Conservation (phyloP, 495 filamentous ascomycete genomes). For the Hypoxylon rickii region DNA sequence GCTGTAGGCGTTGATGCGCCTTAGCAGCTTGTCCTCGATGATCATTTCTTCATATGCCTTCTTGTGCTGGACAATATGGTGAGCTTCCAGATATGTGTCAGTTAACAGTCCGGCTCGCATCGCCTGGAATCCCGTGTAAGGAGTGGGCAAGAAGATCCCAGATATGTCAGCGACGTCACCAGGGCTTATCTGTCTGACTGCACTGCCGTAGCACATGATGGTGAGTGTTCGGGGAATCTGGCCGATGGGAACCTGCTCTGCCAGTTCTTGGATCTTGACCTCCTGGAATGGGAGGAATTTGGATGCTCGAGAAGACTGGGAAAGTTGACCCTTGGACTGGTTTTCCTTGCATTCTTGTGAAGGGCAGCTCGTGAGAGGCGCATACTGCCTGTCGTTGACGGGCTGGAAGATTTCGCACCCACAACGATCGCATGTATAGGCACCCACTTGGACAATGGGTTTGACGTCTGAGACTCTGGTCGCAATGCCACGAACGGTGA, state of each 20-base stretch:
- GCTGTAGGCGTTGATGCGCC: conserved; percentile 79
- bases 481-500: conserved; percentile 92
- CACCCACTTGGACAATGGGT: conserved; percentile 94
- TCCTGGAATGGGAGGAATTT: conserved; percentile 98
- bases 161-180: conserved; percentile 92
- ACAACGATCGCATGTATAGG: conserved; percentile 95
- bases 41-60: conserved; percentile 90
- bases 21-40: conserved; percentile 72
- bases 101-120: conserved; percentile 93
- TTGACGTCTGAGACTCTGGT: conserved; percentile 98
- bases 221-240: conserved; percentile 93
- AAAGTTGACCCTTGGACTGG: conserved; percentile 89
- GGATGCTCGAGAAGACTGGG: conserved; percentile 89
- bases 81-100: conserved; percentile 95
- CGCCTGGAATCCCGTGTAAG: conserved; percentile 96
- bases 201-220: conserved; percentile 82
- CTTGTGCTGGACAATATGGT: conserved; percentile 93
- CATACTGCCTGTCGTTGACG: conserved; percentile 85
- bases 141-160: conserved; percentile 94
- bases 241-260: conserved; percentile 95
- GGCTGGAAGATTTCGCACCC: conserved; percentile 98
- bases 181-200: conserved; percentile 84
- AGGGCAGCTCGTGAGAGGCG: conserved; percentile 81
- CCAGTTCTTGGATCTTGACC: conserved; percentile 97
- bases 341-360: conserved; percentile 88